Conservation (phyloP, 768 basidiomycete genomes). For the Tricholoma saponaceum region DNA sequence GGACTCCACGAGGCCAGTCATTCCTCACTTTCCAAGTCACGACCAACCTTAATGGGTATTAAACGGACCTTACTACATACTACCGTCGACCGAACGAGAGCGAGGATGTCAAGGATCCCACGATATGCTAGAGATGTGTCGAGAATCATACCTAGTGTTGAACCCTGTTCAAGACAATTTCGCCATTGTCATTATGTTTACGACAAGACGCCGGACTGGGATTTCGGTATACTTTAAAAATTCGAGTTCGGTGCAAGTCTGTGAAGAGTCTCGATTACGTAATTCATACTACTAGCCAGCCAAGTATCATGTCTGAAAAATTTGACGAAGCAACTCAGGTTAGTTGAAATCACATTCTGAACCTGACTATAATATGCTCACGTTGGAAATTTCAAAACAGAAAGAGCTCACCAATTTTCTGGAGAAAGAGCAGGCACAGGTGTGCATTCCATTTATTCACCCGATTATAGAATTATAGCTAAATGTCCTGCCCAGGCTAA, state of each 20-base stretch:
- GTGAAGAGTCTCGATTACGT: no score
- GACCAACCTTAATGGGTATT: conserved; percentile 6
- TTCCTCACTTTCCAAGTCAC: neutral
- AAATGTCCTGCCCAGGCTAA: conserved; percentile 29
- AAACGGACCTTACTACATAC: neutral
- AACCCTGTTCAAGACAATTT: no score
- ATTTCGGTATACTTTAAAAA: no score
- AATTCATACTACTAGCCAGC: neutral
- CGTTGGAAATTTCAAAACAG: conserved; percentile 34
- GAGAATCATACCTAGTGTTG: no score
- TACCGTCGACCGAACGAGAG: neutral
- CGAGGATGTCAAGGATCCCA: neutral
- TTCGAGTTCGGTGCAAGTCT: no score
- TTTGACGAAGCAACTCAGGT: conserved; percentile 83
- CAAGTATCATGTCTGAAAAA: conserved; percentile 44
- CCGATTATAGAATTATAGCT: conserved; percentile 2
- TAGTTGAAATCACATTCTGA: conserved; percentile 11
- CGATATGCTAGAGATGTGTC: no score
- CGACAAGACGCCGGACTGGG: no score
- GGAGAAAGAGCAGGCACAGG: conserved; percentile 80
- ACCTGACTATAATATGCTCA: neutral
- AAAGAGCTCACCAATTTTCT: conserved; percentile 80
- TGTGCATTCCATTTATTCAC: conserved; percentile 27
- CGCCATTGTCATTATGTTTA: no score
- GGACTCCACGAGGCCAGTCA: conserved; percentile 13